Conservation (phyloP, 164 flowering plant genomes). For the Magnolia kwangsiensis region DNA sequence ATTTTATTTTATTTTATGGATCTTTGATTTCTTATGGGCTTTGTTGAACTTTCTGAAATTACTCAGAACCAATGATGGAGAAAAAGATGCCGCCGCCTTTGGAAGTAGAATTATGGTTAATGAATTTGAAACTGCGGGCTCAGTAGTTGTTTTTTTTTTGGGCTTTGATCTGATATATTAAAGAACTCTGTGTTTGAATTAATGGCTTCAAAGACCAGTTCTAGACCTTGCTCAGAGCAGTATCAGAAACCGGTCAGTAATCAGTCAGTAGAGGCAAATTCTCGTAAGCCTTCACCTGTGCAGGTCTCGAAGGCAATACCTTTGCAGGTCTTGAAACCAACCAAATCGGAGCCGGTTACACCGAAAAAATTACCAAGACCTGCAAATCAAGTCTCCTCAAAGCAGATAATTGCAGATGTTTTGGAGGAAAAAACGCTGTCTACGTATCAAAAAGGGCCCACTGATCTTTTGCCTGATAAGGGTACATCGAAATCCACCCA, state of each 20-base stretch:
- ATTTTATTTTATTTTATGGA: neutral
- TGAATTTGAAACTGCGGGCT: slow-evolving; percentile 8
- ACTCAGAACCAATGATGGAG: neutral
- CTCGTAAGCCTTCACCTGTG: slow-evolving; percentile 30
- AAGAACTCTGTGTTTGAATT: slow-evolving; percentile 3
- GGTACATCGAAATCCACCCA: neutral
- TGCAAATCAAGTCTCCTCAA: slow-evolving; percentile 15
- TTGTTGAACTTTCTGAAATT: neutral
- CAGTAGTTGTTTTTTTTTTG: slow-evolving; percentile 17
- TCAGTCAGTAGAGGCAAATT: slow-evolving; percentile 25
- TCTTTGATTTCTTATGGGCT: neutral
- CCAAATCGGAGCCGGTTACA: slow-evolving; percentile 32
- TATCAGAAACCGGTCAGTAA: slow-evolving; percentile 27
- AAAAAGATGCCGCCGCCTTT: neutral
- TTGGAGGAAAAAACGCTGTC: slow-evolving; percentile 21
- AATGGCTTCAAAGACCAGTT: slow-evolving; percentile 45
- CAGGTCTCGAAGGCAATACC: slow-evolving; percentile 32
- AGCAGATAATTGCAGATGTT: slow-evolving; percentile 20
- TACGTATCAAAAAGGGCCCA: slow-evolving; percentile 22
- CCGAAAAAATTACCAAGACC: slow-evolving; percentile 23
- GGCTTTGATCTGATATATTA: slow-evolving; percentile 10
- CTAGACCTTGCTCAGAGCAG: slow-evolving; percentile 26
- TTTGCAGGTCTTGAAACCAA: slow-evolving; percentile 27
- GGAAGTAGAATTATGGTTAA: neutral
- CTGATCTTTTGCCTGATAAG: slow-evolving; percentile 22